Percentiles rank a stretch among this genome's conserved stretches.
Evolutionary conservation across 2,329 filamentous ascomycete species (phyloP).

Genomic region (Pestalotiopsis sp.): DNA sequence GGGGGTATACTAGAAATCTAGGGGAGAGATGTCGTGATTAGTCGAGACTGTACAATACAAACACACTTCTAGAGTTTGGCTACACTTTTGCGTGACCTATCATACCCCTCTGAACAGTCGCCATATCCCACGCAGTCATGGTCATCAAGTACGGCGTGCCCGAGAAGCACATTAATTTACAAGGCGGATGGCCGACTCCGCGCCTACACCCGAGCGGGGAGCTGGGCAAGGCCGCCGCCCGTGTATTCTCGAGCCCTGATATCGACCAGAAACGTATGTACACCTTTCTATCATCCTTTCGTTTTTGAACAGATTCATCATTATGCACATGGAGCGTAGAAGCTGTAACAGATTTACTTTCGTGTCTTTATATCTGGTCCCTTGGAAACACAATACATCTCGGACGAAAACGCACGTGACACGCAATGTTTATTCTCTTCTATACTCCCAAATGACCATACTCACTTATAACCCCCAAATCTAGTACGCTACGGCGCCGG

Average conservation of each 20-base stretch:
- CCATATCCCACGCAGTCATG: neutral
- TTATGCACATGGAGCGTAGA: too few relatives aligned
- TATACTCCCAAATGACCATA: neutral
- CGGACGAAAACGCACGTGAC: neutral
- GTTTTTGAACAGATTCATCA: neutral
- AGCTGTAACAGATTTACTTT: too few relatives aligned
- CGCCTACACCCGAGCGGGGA: neutral
- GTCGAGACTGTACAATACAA: neutral
- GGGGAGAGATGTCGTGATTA: neutral
- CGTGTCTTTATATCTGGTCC: neutral
- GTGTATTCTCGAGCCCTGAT: neutral
- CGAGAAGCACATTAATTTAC: slow-evolving; percentile 1
- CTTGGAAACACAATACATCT: neutral
- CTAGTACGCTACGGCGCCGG: neutral
- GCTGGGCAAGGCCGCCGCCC: neutral
- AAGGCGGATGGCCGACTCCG: slow-evolving; percentile 7
- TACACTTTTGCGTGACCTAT: neutral
- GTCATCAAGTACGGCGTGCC: slow-evolving; percentile 1
- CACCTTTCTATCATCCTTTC: neutral
- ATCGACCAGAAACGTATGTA: neutral
- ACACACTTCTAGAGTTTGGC: neutral
- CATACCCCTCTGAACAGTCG: neutral
- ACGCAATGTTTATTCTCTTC: neutral
- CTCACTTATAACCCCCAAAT: neutral
- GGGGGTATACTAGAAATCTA: neutral